Evolutionary conservation across 306 rosid species (phyloP).

Genomic region (Ormosia emarginata): DNA sequence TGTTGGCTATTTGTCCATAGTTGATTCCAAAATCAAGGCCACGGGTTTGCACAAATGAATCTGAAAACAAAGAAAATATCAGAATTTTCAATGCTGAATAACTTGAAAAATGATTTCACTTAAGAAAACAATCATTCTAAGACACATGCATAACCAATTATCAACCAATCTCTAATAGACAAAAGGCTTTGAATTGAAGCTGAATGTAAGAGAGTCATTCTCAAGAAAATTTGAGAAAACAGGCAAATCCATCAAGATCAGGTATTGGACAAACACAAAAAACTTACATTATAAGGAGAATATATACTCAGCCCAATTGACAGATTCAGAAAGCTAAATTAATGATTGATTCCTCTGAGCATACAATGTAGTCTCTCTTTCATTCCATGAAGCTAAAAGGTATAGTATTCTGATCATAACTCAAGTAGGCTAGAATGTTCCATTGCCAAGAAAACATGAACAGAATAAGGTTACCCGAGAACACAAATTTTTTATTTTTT

Average conservation of each 20-base stretch:
- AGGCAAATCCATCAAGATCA: neutral
- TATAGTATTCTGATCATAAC: constrained; percentile 15
- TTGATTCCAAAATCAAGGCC: constrained; percentile 75
- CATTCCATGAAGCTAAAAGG: constrained; percentile 14
- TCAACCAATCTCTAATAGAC: neutral
- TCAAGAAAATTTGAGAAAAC: neutral
- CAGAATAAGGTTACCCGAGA: neutral
- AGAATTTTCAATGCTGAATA: neutral
- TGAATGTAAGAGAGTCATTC: neutral
- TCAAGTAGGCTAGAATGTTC: constrained; percentile 14
- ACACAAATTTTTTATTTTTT: neutral
- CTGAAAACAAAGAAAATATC: constrained; percentile 40
- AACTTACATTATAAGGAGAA: neutral
- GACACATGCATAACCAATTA: neutral
- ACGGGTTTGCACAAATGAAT: constrained; percentile 26
- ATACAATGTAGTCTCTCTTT: neutral
- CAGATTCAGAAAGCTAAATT: constrained; percentile 1
- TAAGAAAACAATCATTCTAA: neutral
- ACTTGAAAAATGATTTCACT: neutral
- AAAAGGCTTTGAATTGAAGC: neutral
- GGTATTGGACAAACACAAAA: neutral
- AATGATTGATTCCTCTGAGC: constrained; percentile 7
- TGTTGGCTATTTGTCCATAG: constrained; percentile 88
- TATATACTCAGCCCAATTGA: neutral
- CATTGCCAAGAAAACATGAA: neutral